These are phyloP conservation scores for Amoeboaphelidium protococcarum DNA, from an alignment of 371 early-diverging fungal species.

Conservation along the genomic window DNA sequence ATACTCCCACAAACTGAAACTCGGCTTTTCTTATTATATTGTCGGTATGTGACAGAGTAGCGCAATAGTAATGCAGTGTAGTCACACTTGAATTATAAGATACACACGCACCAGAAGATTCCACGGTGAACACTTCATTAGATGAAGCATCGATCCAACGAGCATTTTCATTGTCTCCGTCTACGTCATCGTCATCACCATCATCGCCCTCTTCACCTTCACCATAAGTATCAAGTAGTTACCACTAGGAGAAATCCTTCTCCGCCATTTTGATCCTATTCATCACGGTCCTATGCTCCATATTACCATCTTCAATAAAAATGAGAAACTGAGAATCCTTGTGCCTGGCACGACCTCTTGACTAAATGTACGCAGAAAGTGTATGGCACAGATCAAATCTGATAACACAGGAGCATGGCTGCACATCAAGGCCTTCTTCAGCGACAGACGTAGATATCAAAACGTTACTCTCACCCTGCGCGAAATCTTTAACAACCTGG, in stretches of 20 bases:
- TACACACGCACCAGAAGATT: constrained; percentile 28
- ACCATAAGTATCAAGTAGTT: neutral
- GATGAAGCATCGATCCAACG: constrained; percentile 1
- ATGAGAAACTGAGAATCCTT: constrained; percentile 40
- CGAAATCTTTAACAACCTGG: constrained; percentile 30
- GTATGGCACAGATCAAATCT: constrained; percentile 51
- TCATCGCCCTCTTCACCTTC: neutral
- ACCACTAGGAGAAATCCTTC: constrained; percentile 18
- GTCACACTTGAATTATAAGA: constrained; percentile 30
- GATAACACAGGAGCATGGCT: constrained; percentile 73
- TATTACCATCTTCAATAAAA: constrained; percentile 27
- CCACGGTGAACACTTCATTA: constrained; percentile 11
- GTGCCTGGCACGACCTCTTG: constrained; percentile 74
- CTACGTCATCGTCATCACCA: constrained; percentile 2
- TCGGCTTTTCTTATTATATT: neutral
- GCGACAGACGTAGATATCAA: constrained; percentile 82
- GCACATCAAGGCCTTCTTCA: constrained; percentile 91
- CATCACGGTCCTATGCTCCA: constrained; percentile 12
- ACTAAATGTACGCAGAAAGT: constrained; percentile 55
- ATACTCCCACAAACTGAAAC: neutral
- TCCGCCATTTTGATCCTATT: constrained; percentile 20
- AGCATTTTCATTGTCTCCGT: neutral
- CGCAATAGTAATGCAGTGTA: constrained; percentile 31
- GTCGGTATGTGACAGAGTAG: constrained; percentile 25
- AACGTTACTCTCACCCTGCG: constrained; percentile 33